Evolutionary conservation across 768 basidiomycete species (phyloP), one percentile per base, ranked within the genome.

Genomic region (Amanita rimosa): DNA sequence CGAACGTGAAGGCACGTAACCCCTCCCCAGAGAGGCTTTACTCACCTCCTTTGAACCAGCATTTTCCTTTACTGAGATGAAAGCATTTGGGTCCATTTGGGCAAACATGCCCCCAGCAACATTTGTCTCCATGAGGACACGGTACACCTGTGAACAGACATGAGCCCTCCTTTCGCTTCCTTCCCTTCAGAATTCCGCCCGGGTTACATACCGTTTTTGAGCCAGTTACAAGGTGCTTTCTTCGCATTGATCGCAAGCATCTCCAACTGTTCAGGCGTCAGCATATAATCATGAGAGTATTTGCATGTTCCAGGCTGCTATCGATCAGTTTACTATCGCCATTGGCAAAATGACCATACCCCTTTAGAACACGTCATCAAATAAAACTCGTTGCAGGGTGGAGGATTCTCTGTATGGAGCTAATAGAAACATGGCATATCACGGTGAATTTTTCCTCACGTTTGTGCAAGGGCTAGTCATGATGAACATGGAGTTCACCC

Each of bases 361-460:
- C 83, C 84, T 71, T 87, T 87, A 48, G 83, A 83, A 66, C 87
- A 89, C 36, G 72, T 72, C 81, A 88, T 85, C 56, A 89, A 65
- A 63, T 90, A 90, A 59, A 79, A 76, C 64, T 89, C 85, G 57
- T 89, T 90, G 69, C 87, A 89, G 14, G 87, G 87, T 11, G 87
- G 86, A 29, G 87, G 87, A 51, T 73, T 77, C 65, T 89, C 87
- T 89, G 62, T 41, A 47, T 39, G 51, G 42, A 33, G 48, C 39
- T 22, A 14, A 10, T 11, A 33, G 46, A 41, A 33, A 35, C 24
- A 4, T 16, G 35, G 33, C 17, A 5, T 17, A n/a, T 49, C 16
- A 50, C 29, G 39, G 40, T 51, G 42, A 35, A 26, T n/a, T 46
- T 24, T 41, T 8, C 69, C 81, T 52, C 60, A 84, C 85, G 84